phyloP scores from a whole-genome alignment of 768 basidiomycete species.

The Rhizopogon rudus region DNA sequence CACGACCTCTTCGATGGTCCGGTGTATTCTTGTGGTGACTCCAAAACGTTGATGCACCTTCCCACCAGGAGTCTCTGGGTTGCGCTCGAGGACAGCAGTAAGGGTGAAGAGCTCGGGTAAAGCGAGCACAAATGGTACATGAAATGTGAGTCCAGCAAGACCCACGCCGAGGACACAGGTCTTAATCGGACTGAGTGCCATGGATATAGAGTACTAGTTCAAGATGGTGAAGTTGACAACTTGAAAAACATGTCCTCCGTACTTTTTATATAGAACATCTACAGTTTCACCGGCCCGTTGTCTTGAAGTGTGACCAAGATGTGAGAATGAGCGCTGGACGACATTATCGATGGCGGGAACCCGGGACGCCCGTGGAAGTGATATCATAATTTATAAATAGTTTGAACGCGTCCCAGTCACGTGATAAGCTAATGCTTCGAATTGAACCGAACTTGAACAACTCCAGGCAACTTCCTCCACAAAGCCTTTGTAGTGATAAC shows the following conservation, averaged over 20 bases:
- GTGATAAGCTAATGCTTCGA: slow-evolving; percentile 7
- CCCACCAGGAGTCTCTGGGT: slow-evolving; percentile 54
- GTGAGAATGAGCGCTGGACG: neutral
- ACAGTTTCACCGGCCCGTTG: slow-evolving; percentile 4
- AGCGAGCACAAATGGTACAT: slow-evolving; percentile 73
- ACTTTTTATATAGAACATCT: slow-evolving; percentile 2
- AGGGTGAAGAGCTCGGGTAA: slow-evolving; percentile 67
- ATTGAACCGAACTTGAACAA: neutral
- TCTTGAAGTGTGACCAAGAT: slow-evolving; percentile 3
- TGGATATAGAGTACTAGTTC: neutral
- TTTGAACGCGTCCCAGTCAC: neutral
- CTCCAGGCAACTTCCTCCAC: no score
- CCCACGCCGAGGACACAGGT: slow-evolving; percentile 76
- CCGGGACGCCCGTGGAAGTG: neutral
- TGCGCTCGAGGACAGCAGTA: slow-evolving; percentile 71
- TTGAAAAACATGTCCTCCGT: neutral
- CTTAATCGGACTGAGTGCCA: slow-evolving; percentile 43
- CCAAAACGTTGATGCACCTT: slow-evolving; percentile 66
- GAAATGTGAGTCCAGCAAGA: slow-evolving; percentile 73
- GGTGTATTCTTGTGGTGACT: slow-evolving; percentile 50
- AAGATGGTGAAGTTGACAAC: neutral
- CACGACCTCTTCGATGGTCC: slow-evolving; percentile 55
- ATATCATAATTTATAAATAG: no score
- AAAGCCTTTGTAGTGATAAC: neutral
- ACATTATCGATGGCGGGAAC: no score